phyloP scores from a whole-genome alignment of 345 rosid genomes.

The Noccaea caerulescens region DNA sequence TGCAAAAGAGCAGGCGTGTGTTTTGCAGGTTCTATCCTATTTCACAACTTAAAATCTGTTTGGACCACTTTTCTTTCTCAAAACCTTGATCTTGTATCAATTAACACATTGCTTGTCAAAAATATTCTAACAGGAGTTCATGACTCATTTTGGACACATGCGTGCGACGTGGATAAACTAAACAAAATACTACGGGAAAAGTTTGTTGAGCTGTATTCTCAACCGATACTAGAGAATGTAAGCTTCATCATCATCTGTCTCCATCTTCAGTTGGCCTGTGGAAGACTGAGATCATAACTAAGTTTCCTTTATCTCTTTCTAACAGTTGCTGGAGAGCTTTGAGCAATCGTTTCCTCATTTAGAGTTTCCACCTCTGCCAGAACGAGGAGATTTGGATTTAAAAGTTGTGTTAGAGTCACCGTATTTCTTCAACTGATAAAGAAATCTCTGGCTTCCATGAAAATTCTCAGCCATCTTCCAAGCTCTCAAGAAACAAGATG shows the following conservation, averaged over 20 bases:
- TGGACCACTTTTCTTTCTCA: slow-evolving; percentile 24
- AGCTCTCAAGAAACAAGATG: slow-evolving; percentile 27
- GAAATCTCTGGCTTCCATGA: slow-evolving; percentile 31
- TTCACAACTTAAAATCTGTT: slow-evolving; percentile 22
- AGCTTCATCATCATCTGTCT: slow-evolving; percentile 34
- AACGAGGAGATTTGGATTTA: slow-evolving; percentile 86
- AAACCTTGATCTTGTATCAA: slow-evolving; percentile 15
- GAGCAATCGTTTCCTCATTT: slow-evolving; percentile 73
- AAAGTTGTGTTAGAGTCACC: slow-evolving; percentile 77
- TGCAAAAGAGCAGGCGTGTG: slow-evolving; percentile 79
- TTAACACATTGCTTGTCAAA: slow-evolving; percentile 27
- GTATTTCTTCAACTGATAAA: slow-evolving; percentile 85
- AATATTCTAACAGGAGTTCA: slow-evolving; percentile 75
- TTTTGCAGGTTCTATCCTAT: slow-evolving; percentile 74
- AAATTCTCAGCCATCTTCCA: slow-evolving; percentile 31
- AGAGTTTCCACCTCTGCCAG: slow-evolving; percentile 79
- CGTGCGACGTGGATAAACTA: slow-evolving; percentile 90
- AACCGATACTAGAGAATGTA: slow-evolving; percentile 90
- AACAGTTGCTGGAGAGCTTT: slow-evolving; percentile 89
- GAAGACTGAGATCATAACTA: slow-evolving; percentile 58
- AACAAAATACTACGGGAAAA: slow-evolving; percentile 87
- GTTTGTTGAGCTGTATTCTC: slow-evolving; percentile 86
- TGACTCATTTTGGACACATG: slow-evolving; percentile 99
- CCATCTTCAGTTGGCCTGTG: slow-evolving; percentile 45
- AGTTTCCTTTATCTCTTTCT: not conserved